Percentiles rank a stretch among this genome's conserved stretches.
Conservation (phyloP, 1,139 yeast species). For the Candida freyschussii region DNA sequence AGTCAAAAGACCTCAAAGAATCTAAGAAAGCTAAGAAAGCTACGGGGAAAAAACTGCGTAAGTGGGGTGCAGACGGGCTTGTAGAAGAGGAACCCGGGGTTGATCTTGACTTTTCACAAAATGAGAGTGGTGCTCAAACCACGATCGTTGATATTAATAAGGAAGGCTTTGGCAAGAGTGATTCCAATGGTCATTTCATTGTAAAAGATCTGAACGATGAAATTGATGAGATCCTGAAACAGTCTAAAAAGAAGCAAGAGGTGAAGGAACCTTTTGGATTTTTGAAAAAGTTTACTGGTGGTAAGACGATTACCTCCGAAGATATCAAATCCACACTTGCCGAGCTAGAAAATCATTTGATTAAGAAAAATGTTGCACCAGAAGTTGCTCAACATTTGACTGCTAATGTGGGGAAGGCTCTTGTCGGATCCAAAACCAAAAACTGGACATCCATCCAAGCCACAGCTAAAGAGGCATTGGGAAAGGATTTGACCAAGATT, state of each 20-base stretch:
- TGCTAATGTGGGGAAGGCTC: conserved; percentile 50
- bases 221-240: conserved; percentile 36
- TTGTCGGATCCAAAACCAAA: conserved; percentile 62
- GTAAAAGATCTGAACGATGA: conserved; percentile 46
- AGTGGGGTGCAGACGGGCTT: conserved; percentile 45
- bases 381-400: conserved; percentile 58
- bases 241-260: conserved; percentile 24
- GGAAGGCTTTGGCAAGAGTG: conserved; percentile 42
- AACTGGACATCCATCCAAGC: conserved; percentile 59
- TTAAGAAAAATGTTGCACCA: conserved; percentile 46
- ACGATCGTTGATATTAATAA: conserved; percentile 33
- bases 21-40: conserved; percentile 7
- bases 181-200: conserved; percentile 45
- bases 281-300: conserved; percentile 54
- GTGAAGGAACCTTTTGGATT: conserved; percentile 45
- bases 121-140: conserved; percentile 22
- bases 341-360: conserved; percentile 47
- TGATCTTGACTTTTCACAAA: conserved; percentile 44
- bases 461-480: conserved; percentile 62
- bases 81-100: conserved; percentile 37
- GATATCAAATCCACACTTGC: conserved; percentile 52
- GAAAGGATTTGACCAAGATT: conserved; percentile 72
- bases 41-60: conserved; percentile 31
- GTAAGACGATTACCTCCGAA: conserved; percentile 48
- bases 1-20: conserved; percentile 8